Conservation (phyloP, 1,284 basidiomycete species). For the Ustilago bromivora region DNA sequence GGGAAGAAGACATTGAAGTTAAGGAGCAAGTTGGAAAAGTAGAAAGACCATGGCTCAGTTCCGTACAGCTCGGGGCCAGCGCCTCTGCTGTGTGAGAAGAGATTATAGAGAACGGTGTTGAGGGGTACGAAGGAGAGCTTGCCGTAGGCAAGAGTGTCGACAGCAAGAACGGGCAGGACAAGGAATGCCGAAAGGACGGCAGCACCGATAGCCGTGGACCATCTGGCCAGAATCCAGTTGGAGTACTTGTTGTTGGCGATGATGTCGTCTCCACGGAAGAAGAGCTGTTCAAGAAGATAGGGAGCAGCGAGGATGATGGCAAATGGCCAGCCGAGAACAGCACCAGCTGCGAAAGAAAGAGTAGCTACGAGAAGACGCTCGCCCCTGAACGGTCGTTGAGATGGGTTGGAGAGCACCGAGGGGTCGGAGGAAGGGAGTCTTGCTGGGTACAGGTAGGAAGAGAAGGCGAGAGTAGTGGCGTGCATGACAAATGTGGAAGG, state of each 20-base stretch:
- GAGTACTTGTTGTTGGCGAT: conserved; percentile 25
- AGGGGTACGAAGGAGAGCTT: conserved; percentile 83
- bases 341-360: conserved; percentile 81
- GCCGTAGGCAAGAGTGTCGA: conserved; percentile 89
- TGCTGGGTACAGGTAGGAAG: conserved; percentile 80
- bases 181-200: conserved; percentile 77
- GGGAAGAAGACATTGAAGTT: conserved; percentile 91
- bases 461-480: conserved; percentile 82
- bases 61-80: conserved; percentile 90
- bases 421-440: conserved; percentile 28
- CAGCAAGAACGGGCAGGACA: conserved; percentile 71
- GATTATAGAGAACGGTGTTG: conserved; percentile 94
- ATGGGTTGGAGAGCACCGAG: conserved; percentile 36
- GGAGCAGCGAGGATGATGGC: conserved; percentile 85
- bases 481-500: conserved; percentile 97
- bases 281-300: conserved; percentile 90
- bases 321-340: conserved; percentile 96
- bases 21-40: conserved; percentile 75
- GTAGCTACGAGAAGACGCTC: conserved; percentile 74
- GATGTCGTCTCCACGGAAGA: conserved; percentile 76
- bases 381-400: conserved; percentile 38
- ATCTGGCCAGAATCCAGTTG: conserved; percentile 71
- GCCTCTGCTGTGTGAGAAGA: conserved; percentile 77
- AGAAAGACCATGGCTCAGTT: conserved; percentile 79
- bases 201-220: conserved; percentile 76